Base-by-base conservation (phyloP, 140 eudicot species). In the Erigeron philadelphicus region DNA sequence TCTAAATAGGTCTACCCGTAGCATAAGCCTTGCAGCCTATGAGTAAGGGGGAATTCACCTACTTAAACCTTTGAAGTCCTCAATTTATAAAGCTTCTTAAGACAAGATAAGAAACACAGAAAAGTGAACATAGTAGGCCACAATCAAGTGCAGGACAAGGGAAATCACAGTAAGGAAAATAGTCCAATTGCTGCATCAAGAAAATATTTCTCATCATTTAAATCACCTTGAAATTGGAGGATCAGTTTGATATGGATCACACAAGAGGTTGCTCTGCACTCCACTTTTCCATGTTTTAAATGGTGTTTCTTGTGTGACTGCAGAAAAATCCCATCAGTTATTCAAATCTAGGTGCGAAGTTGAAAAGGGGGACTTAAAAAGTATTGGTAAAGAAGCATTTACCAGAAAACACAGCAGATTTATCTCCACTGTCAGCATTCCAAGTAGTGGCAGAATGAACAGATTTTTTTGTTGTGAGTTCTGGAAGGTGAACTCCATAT, bases 171-270 rank as follows among this genome's bases (percentile, higher is more conserved):
- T 67, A 40, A 67, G 40, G 46, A 38, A 68, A 59, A 12, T 45
- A 47, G 64, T 43, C 23, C 23, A 58, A 59, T 46, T 75, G 56
- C 66, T 61, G 63, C 54, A 69, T 63, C 66, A 15, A 50, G 59
- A 25, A 60, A 69, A 55, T 42, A 40, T 21, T 60, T 16, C 54
- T 8, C 45, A 68, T 57, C 35, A 73, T 50, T 46, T 21, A 57
- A 69, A 19, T 81, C 58, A 86, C 94, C 94, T 86, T 64, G 77
- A 59, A 4, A 64, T 53, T 73, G 81, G 77, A 72, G 73, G 81
- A 78, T 69, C 62, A 47, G 61, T 18, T 61, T 59, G 79, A 70
- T 56, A 67, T 58, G 75, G 72, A 66, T 67, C 67, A 64, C 56
- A 45, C 35, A 58, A 31, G 5, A 16, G 72, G 43, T 65, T 72